phyloP scores from a whole-genome alignment of 257 asterid genomes.

The Jasminum sambac region DNA sequence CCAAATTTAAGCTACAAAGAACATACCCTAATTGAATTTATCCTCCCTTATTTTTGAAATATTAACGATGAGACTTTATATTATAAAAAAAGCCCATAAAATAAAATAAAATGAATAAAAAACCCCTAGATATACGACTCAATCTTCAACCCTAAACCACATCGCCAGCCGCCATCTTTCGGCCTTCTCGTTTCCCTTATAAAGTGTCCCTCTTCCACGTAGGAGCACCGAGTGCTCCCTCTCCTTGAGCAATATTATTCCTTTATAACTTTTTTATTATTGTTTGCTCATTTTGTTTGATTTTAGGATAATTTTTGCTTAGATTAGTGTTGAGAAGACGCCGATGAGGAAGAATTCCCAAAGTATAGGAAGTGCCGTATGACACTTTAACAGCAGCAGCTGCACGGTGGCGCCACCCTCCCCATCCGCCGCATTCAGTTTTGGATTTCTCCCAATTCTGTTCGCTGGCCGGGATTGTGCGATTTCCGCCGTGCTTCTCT shows the following conservation, averaged over 20 bases:
- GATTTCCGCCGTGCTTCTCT: slow-evolving; percentile 26
- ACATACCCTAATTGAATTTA: too few relatives aligned
- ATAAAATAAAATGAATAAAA: too few relatives aligned
- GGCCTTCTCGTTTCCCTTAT: too few relatives aligned
- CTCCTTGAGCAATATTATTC: not conserved
- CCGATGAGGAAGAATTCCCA: slow-evolving; percentile 79
- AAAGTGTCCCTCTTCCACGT: not conserved
- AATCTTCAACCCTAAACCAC: too few relatives aligned
- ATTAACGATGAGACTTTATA: too few relatives aligned
- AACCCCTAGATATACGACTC: too few relatives aligned
- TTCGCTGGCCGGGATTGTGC: slow-evolving; percentile 47
- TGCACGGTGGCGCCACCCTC: slow-evolving; percentile 18
- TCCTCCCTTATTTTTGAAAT: too few relatives aligned
- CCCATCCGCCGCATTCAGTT: slow-evolving; percentile 45
- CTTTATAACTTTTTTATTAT: not conserved
- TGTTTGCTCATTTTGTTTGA: not conserved
- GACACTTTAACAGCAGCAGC: slow-evolving; percentile 58
- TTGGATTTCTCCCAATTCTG: slow-evolving; percentile 30
- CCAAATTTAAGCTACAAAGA: too few relatives aligned
- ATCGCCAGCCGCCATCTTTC: too few relatives aligned
- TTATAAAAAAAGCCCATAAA: too few relatives aligned
- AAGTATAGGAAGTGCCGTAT: slow-evolving; percentile 91
- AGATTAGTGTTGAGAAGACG: not conserved
- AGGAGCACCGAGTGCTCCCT: not conserved
- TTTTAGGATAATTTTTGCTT: not conserved